Percentiles rank a stretch among this genome's conserved stretches.
Evolutionary conservation across 2,329 filamentous ascomycete species (phyloP).

Genomic region (Neonectria sp.): DNA sequence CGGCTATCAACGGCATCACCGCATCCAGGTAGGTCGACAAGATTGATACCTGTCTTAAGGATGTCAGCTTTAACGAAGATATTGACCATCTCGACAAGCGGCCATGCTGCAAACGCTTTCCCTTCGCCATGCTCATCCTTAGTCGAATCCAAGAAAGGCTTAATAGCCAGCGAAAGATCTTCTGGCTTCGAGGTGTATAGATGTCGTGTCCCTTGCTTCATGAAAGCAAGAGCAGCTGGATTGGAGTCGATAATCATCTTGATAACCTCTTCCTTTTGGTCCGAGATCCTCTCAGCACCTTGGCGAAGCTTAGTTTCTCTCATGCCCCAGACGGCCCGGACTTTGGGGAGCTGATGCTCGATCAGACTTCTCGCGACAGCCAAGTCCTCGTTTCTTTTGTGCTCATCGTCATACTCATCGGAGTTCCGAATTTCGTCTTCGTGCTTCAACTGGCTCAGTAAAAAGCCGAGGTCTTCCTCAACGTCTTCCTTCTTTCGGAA

Average conservation of each 20-base stretch:
- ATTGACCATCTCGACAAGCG: constrained; percentile 53
- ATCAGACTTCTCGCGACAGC: constrained; percentile 17
- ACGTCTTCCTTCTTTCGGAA: constrained; percentile 39
- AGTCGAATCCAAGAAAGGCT: constrained; percentile 49
- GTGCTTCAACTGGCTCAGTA: constrained; percentile 35
- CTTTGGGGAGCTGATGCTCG: constrained; percentile 37
- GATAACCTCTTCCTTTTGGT: neutral
- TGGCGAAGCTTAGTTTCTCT: constrained; percentile 19
- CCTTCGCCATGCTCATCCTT: neutral
- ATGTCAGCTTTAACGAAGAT: constrained; percentile 62
- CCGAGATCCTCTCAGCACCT: neutral
- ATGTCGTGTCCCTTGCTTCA: neutral
- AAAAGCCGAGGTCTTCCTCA: constrained; percentile 24
- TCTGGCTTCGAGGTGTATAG: constrained; percentile 21
- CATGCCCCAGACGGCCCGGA: constrained; percentile 43
- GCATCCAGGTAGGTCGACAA: constrained; percentile 69
- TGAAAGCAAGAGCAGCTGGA: neutral
- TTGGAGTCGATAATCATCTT: constrained; percentile 35
- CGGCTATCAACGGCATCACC: constrained; percentile 57
- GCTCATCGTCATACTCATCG: constrained; percentile 28
- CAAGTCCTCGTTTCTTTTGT: constrained; percentile 14
- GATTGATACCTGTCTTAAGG: constrained; percentile 62
- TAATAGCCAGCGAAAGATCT: constrained; percentile 34
- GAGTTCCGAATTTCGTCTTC: constrained; percentile 1
- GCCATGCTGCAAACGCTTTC: constrained; percentile 52